Conservation (phyloP, 129 eudicot species). For the Tanacetum coccineum region DNA sequence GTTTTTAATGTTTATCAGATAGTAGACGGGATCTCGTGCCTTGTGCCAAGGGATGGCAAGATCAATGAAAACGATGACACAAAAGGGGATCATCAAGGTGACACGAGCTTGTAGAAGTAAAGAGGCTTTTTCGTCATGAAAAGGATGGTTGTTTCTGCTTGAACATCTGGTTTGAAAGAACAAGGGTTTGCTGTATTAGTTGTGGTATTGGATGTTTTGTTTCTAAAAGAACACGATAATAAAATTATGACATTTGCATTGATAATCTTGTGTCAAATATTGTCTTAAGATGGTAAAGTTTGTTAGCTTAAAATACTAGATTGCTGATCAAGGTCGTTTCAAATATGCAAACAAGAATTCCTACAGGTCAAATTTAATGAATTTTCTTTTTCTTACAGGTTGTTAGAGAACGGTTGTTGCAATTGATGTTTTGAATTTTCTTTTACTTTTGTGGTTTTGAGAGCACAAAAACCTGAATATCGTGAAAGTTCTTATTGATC, state of each 20-base stretch:
- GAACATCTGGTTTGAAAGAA: background rate
- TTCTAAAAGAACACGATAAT: background rate
- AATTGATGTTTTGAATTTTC: too few species aligned
- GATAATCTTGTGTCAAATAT: too few species aligned
- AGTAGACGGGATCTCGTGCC: constrained; percentile 78
- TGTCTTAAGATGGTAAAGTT: too few species aligned
- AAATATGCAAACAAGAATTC: too few species aligned
- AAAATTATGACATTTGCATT: background rate
- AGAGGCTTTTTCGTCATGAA: background rate
- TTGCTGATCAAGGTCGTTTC: too few species aligned
- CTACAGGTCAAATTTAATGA: too few species aligned
- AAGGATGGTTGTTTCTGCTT: background rate
- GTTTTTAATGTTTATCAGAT: constrained; percentile 35
- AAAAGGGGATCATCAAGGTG: constrained; percentile 4
- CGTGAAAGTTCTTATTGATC: too few species aligned
- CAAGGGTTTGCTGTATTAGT: background rate
- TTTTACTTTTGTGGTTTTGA: too few species aligned
- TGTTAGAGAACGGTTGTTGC: too few species aligned
- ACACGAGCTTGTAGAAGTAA: background rate
- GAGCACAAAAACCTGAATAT: too few species aligned
- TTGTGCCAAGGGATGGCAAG: constrained; percentile 78
- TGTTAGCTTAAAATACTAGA: too few species aligned
- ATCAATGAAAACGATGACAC: constrained; percentile 37
- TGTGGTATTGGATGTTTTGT: background rate
- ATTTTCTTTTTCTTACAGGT: too few species aligned